Evolutionary conservation across 176 grass and related monocot species (phyloP).

Genomic region (Poa annua): DNA sequence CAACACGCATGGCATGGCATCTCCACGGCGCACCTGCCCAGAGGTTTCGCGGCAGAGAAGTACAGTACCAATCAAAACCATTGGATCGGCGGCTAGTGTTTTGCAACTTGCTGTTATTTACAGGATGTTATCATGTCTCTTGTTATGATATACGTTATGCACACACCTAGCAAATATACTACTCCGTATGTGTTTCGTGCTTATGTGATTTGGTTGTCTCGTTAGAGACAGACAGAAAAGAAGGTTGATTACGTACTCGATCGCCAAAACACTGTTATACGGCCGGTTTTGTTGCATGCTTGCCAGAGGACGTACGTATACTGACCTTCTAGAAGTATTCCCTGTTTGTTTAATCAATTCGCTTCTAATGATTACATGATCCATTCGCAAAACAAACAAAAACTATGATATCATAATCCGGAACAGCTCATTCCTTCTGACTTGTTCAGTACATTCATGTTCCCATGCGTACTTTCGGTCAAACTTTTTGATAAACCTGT

Average conservation of each 20-base stretch:
- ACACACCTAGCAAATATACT: background rate
- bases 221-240: background rate
- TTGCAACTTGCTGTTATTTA: background rate
- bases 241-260: background rate
- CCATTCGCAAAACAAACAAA: no score
- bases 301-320: background rate
- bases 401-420: no score
- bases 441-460: no score
- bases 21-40: background rate
- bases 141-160: background rate
- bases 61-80: background rate
- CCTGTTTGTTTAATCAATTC: background rate
- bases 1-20: background rate
- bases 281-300: background rate
- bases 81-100: background rate
- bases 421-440: background rate
- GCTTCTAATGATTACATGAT: background rate
- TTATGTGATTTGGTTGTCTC: background rate
- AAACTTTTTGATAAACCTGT: no score
- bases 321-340: background rate
- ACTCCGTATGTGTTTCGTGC: background rate
- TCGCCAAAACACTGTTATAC: background rate
- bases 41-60: background rate
- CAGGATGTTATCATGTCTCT: background rate
- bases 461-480: no score